Conservation (phyloP, 495 filamentous ascomycete species). For the Aeminium ludgeri region DNA sequence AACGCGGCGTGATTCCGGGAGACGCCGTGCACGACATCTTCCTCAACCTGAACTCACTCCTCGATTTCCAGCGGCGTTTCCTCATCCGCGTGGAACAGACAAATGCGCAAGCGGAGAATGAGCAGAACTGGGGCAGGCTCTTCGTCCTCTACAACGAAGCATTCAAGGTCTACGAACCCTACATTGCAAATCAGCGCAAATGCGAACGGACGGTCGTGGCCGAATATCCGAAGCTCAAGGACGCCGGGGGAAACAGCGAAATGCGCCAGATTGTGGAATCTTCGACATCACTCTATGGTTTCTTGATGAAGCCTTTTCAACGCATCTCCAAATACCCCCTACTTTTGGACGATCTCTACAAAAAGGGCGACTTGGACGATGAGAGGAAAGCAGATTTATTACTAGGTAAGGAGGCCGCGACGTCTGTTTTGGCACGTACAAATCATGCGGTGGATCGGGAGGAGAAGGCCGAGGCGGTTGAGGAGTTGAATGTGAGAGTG, state of each 20-base stretch:
- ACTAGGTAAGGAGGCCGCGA: constrained; percentile 56
- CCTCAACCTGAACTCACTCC: constrained; percentile 79
- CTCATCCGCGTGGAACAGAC: constrained; percentile 90
- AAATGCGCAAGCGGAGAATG: constrained; percentile 57
- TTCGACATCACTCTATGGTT: constrained; percentile 53
- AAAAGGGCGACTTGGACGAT: constrained; percentile 56
- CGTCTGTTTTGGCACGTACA: constrained; percentile 59
- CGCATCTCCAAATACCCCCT: constrained; percentile 86
- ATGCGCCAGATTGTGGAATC: constrained; percentile 47
- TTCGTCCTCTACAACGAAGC: constrained; percentile 65
- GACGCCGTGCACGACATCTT: constrained; percentile 91
- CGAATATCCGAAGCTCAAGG: constrained; percentile 44
- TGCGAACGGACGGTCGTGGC: constrained; percentile 43
- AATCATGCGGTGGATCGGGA: constrained; percentile 83
- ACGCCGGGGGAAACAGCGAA: constrained; percentile 37
- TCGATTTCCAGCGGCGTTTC: constrained; percentile 90
- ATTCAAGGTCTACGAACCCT: constrained; percentile 84
- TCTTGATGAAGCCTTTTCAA: constrained; percentile 92
- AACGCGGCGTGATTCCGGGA: constrained; percentile 71
- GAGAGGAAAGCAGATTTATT: constrained; percentile 49
- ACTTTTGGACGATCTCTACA: constrained; percentile 72
- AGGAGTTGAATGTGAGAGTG: constrained; percentile 66
- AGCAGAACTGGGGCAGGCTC: constrained; percentile 80
- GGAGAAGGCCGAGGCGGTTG: constrained; percentile 58
- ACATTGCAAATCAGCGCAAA: constrained; percentile 80